Evolutionary conservation across 2,329 filamentous ascomycete genomes (phyloP), one percentile per base, ranked within the genome.

Genomic region (Orbilia oligospora): DNA sequence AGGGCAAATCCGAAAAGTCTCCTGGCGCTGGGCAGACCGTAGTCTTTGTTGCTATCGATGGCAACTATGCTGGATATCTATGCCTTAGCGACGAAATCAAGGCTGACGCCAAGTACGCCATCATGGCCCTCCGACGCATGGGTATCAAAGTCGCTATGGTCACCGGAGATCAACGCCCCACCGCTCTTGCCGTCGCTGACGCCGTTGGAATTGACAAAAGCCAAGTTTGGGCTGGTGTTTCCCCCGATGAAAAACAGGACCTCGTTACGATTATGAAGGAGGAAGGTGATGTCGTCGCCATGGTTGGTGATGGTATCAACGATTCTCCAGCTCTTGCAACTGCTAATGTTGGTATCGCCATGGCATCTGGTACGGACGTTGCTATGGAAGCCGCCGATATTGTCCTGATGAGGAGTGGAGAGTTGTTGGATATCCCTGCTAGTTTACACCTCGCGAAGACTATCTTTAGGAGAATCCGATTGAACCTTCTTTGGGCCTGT

Each of bases 261-360:
- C 97, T 98, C 81, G 88, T 99, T 82, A 89, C 90, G 63, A 86
- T 91, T 68, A 88, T 98, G 18, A 93, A 97, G 85, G 86, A 87
- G 0, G 85, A 87, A 64, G 93, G 93, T 78, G 89, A 94, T 82
- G 87, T 92, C 63, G 93, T 98, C 27, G 96, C 93, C 81, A 99
- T 99, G 96, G 94, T 98, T 14, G 94, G 96, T 66, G 96, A 99
- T 84, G 96, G 96, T 49, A 97, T 99, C 88, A 99, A 99, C 85
- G 96, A 99, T 86, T 97, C 94, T 0, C 96, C 96, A 0, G 96
- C 96, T 0, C 89, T 99, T 10, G 96, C 94, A 0, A 97, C 94
- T 0, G 94, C 96, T 10, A 91, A 97, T 81, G 90, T 98, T 30
- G 96, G 96, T 80, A 97, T 99, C 81, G 94, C 94, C 73, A 93